Evolutionary conservation across 441 rosid species (phyloP).

Genomic region (Euphorbia schlechtendalii): DNA sequence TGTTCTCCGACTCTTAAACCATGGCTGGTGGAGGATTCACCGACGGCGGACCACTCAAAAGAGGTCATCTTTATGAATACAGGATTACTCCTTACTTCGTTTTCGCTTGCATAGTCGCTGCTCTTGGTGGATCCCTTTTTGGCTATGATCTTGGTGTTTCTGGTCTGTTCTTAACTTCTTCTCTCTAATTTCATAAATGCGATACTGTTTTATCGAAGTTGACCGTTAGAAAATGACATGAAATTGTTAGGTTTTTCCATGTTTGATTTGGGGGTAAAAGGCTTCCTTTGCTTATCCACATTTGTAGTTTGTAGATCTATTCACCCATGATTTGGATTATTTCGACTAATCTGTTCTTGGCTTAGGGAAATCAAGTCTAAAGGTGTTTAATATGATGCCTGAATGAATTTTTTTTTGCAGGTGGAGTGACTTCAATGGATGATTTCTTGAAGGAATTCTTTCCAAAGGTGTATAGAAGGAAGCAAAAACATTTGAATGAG

Average conservation of each 20-base stretch:
- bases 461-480: slow-evolving; percentile 63
- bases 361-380: too few species aligned
- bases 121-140: slow-evolving; percentile 70
- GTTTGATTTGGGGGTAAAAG: not conserved
- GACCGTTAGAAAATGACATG: too few species aligned
- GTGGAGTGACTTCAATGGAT: slow-evolving; percentile 96
- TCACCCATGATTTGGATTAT: too few species aligned
- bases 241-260: not conserved
- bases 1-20: not conserved
- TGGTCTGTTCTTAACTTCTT: slow-evolving; percentile 29
- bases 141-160: slow-evolving; percentile 88
- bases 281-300: too few species aligned
- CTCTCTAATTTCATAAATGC: not conserved
- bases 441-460: slow-evolving; percentile 80
- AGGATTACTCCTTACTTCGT: slow-evolving; percentile 51
- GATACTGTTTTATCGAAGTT: too few species aligned
- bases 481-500: slow-evolving; percentile 60
- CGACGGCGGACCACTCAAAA: slow-evolving; percentile 37
- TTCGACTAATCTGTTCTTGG: too few species aligned
- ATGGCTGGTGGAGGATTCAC: slow-evolving; percentile 70
- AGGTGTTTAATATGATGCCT: not conserved
- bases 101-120: slow-evolving; percentile 54
- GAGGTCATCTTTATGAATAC: slow-evolving; percentile 73
- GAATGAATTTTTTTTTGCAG: slow-evolving; percentile 34
- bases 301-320: too few species aligned